Percentiles rank a stretch among this genome's conserved stretches.
phyloP scores from a whole-genome alignment of 495 filamentous ascomycete species.

The Hypoxylon subgilvum region DNA sequence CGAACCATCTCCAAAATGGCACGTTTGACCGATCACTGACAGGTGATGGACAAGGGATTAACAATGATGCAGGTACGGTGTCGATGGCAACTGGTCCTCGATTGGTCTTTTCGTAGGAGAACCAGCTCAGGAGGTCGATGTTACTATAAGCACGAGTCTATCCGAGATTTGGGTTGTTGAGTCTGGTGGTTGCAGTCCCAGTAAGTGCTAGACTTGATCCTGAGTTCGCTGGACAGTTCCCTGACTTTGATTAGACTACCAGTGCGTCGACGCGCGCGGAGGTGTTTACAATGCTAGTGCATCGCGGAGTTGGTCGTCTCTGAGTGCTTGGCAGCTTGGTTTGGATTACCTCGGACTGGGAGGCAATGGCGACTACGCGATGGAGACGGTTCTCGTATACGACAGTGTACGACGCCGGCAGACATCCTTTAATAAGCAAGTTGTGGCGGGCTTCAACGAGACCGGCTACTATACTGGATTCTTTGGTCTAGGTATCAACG shows the following conservation, averaged over 20 bases:
- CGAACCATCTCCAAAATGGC: slow-evolving; percentile 51
- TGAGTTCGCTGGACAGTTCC: neutral
- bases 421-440: slow-evolving; percentile 52
- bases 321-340: slow-evolving; percentile 62
- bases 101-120: slow-evolving; percentile 62
- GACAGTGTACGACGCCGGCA: slow-evolving; percentile 48
- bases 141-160: slow-evolving; percentile 62
- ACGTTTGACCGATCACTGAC: slow-evolving; percentile 29
- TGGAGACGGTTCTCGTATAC: slow-evolving; percentile 60
- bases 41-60: slow-evolving; percentile 25
- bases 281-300: slow-evolving; percentile 55
- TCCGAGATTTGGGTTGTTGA: slow-evolving; percentile 65
- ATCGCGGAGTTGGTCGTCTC: slow-evolving; percentile 63
- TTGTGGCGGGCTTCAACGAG: slow-evolving; percentile 61
- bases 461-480: slow-evolving; percentile 63
- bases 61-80: slow-evolving; percentile 50
- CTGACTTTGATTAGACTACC: slow-evolving; percentile 45
- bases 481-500: slow-evolving; percentile 61
- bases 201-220: slow-evolving; percentile 40
- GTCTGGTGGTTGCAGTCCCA: slow-evolving; percentile 54
- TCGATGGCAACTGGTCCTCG: slow-evolving; percentile 60
- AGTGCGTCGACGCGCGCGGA: slow-evolving; percentile 56
- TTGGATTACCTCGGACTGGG: slow-evolving; percentile 58
- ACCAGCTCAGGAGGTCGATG: slow-evolving; percentile 62
- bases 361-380: slow-evolving; percentile 63